phyloP scores from a whole-genome alignment of 2,329 filamentous ascomycete genomes.

The Aspergillus neotritici region DNA sequence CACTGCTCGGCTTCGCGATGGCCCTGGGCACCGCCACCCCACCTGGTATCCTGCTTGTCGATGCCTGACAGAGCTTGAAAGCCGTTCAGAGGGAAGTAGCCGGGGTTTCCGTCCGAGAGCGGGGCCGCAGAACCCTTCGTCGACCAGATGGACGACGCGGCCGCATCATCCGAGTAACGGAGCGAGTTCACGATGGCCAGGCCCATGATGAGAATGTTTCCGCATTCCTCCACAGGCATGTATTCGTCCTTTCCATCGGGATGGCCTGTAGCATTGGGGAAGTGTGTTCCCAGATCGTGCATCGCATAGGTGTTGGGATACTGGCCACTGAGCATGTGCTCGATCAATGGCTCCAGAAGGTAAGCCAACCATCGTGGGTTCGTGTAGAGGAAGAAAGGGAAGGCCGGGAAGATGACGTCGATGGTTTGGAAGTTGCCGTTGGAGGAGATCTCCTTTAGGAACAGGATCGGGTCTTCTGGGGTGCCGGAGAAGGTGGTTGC shows the following conservation, averaged over 20 bases:
- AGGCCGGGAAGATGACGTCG: conserved; percentile 80
- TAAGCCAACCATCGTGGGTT: conserved; percentile 77
- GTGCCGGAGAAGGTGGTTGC: conserved; percentile 71
- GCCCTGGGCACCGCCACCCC: conserved; percentile 52
- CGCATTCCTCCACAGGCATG: conserved; percentile 57
- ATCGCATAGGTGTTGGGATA: conserved; percentile 65
- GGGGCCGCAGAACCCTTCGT: conserved; percentile 28
- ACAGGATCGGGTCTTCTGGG: conserved; percentile 64
- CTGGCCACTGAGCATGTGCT: conserved; percentile 74
- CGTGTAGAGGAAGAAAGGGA: conserved; percentile 81
- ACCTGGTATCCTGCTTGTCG: conserved; percentile 56
- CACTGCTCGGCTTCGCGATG: conserved; percentile 56
- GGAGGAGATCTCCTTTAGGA: conserved; percentile 80
- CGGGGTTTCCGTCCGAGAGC: conserved; percentile 19
- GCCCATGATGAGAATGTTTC: conserved; percentile 75
- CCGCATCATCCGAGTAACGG: conserved; percentile 54
- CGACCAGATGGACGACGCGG: conserved; percentile 56
- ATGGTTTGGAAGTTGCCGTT: conserved; percentile 82
- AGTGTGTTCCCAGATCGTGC: conserved; percentile 50
- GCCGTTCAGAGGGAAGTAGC: conserved; percentile 45
- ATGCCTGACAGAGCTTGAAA: conserved; percentile 49
- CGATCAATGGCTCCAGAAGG: conserved; percentile 70
- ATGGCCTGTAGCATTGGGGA: conserved; percentile 53
- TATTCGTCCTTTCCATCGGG: conserved; percentile 49
- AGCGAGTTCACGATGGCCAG: conserved; percentile 71